Conservation (phyloP, 441 rosid genomes). For the Capsella rubella region DNA sequence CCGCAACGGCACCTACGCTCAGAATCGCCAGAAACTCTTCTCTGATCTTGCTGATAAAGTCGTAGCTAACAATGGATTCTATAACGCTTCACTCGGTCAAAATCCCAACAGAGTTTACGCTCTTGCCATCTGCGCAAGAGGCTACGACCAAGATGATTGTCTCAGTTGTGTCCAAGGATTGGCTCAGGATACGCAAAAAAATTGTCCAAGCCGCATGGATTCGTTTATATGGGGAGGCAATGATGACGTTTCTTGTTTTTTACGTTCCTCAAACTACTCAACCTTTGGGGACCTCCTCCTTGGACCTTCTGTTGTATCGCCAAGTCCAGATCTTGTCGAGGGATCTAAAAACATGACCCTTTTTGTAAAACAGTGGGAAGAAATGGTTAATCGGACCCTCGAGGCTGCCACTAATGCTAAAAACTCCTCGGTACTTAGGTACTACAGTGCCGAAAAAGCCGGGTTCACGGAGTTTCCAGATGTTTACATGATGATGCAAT, state of each 20-base stretch:
- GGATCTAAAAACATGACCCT: slow-evolving; percentile 4
- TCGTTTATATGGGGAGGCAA: slow-evolving; percentile 23
- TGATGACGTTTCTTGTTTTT: slow-evolving; percentile 12
- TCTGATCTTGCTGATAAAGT: slow-evolving; percentile 43
- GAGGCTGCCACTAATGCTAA: not conserved
- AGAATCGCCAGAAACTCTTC: slow-evolving; percentile 26
- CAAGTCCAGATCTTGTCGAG: not conserved
- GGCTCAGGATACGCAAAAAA: not conserved
- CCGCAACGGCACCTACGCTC: slow-evolving; percentile 10
- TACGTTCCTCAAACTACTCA: slow-evolving; percentile 36
- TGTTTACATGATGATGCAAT: slow-evolving; percentile 44
- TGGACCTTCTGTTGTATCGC: not conserved
- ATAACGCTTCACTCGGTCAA: slow-evolving; percentile 37
- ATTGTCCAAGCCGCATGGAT: slow-evolving; percentile 22
- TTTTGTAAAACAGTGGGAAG: slow-evolving; percentile 35
- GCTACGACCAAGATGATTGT: slow-evolving; percentile 13
- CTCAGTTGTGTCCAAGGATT: not conserved
- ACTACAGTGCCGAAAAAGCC: slow-evolving; percentile 24
- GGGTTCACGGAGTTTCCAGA: not conserved
- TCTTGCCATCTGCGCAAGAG: slow-evolving; percentile 38
- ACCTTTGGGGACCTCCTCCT: slow-evolving; percentile 26
- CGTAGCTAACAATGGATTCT: slow-evolving; percentile 34
- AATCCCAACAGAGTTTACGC: slow-evolving; percentile 40
- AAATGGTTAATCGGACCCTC: slow-evolving; percentile 30
- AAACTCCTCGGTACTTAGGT: slow-evolving; percentile 39